These are phyloP conservation scores for Dothistroma septosporum DNA, from an alignment of 2,329 filamentous ascomycete species.

Conservation along the genomic window DNA sequence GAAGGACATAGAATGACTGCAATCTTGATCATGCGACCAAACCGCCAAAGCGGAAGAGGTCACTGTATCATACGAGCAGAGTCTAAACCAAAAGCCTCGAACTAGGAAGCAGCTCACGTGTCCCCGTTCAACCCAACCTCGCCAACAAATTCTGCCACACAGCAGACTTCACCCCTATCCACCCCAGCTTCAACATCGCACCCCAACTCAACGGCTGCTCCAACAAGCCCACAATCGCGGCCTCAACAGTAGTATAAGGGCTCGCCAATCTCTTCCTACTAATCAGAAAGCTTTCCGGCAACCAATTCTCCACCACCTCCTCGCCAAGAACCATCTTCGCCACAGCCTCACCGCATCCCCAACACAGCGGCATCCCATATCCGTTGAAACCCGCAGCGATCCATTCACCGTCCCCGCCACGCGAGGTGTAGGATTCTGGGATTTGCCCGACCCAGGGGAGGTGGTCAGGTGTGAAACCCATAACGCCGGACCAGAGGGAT, in stretches of 20 bases:
- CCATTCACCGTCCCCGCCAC: slow-evolving; percentile 17
- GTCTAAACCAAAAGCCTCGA: background rate
- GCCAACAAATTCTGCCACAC: background rate
- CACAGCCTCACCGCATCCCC: slow-evolving; percentile 23
- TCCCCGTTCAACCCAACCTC: background rate
- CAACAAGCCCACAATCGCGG: slow-evolving; percentile 13
- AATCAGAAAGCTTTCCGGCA: slow-evolving; percentile 17
- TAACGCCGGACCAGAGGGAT: slow-evolving; percentile 17
- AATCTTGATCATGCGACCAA: too few species aligned
- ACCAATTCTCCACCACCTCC: slow-evolving; percentile 13
- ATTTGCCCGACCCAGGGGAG: slow-evolving; percentile 17
- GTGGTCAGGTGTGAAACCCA: slow-evolving; percentile 19
- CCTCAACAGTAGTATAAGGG: slow-evolving; percentile 14
- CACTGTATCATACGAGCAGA: too few species aligned
- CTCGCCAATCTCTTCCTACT: slow-evolving; percentile 12
- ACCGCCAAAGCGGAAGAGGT: too few species aligned
- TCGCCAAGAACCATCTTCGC: slow-evolving; percentile 21
- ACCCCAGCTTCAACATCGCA: background rate
- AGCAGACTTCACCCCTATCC: background rate
- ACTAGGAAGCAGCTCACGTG: background rate
- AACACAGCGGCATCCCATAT: slow-evolving; percentile 23
- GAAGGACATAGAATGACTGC: too few species aligned
- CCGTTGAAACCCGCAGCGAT: slow-evolving; percentile 24
- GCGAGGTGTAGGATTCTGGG: slow-evolving; percentile 4
- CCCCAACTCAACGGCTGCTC: slow-evolving; percentile 8